phyloP scores from a whole-genome alignment of 2,329 filamentous ascomycete species.

The Neofusicoccum cordaticola region DNA sequence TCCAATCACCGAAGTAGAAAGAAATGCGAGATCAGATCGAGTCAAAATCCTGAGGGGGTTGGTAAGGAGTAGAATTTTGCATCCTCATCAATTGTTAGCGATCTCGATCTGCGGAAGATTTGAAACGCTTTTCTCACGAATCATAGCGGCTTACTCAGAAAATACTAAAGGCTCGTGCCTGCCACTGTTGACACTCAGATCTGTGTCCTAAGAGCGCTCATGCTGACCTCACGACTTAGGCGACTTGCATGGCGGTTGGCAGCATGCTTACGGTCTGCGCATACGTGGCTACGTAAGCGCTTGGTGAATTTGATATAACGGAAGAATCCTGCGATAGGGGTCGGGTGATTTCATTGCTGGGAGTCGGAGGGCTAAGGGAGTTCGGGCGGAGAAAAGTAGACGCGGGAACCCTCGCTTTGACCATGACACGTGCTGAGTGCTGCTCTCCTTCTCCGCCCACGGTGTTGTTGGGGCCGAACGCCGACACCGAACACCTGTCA shows the following conservation, averaged over 20 bases:
- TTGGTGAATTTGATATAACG: not conserved
- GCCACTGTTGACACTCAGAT: too few species aligned
- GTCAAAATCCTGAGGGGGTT: too few species aligned
- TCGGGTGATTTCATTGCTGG: not conserved
- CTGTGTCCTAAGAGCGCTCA: too few species aligned
- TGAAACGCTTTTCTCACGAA: too few species aligned
- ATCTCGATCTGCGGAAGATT: too few species aligned
- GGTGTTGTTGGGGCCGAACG: not conserved
- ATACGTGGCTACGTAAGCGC: conserved; percentile 3
- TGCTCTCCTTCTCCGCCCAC: not conserved
- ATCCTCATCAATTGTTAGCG: too few species aligned
- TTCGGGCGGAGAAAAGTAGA: conserved; percentile 2
- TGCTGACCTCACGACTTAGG: not conserved
- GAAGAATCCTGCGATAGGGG: not conserved
- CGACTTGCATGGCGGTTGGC: not conserved
- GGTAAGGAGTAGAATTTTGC: too few species aligned
- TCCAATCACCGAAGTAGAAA: too few species aligned
- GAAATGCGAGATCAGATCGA: too few species aligned
- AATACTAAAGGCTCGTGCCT: too few species aligned
- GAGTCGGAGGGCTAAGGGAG: not conserved
- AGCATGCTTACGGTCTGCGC: not conserved
- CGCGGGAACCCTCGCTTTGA: not conserved
- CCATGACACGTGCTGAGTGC: not conserved
- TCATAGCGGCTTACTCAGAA: too few species aligned
- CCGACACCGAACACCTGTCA: conserved; percentile 9